These are phyloP conservation scores for Candida lessepsii DNA, from an alignment of 805 yeast genomes.

Conservation along the genomic window DNA sequence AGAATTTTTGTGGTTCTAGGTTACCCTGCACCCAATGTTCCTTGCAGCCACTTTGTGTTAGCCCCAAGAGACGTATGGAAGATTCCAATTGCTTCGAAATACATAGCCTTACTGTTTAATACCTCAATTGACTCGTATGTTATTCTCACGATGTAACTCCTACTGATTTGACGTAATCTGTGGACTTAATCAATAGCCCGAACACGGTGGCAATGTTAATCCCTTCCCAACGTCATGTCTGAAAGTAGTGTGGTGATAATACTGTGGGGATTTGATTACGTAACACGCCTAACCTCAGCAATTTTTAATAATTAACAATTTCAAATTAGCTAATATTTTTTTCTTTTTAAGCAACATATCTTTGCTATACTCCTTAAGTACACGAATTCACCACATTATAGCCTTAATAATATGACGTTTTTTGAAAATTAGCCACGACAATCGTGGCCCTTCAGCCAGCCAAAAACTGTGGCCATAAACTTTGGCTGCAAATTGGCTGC, in stretches of 20 bases:
- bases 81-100: too few species aligned
- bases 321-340: neutral
- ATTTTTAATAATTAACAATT: neutral
- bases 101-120: too few species aligned
- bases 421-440: neutral
- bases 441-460: too few species aligned
- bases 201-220: neutral
- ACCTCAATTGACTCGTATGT: too few species aligned
- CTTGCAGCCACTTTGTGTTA: too few species aligned
- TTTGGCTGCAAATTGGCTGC: slow-evolving; percentile 1
- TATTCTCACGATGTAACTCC: too few species aligned
- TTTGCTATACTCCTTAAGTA: neutral
- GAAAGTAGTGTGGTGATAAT: neutral
- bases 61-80: too few species aligned
- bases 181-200: neutral
- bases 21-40: too few species aligned
- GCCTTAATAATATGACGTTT: neutral
- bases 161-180: too few species aligned
- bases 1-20: too few species aligned
- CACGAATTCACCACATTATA: too few species aligned
- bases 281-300: neutral
- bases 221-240: neutral
- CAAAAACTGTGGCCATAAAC: too few species aligned
- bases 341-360: slow-evolving; percentile 1
- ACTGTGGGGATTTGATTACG: neutral